Base-by-base conservation (phyloP, 257 asterid genomes). In the Rhazya stricta region DNA sequence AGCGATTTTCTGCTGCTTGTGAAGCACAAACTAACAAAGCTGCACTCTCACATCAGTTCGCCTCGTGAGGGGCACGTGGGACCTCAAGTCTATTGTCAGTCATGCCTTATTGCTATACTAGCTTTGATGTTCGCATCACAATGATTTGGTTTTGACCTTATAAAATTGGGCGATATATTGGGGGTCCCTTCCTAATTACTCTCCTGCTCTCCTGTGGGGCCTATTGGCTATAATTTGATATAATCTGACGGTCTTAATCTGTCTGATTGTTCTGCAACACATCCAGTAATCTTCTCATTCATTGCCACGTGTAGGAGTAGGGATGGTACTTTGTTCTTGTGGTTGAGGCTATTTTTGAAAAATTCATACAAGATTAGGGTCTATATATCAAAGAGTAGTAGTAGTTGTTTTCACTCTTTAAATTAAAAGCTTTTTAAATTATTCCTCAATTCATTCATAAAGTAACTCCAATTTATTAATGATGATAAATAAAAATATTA, bases 1-100 rank as follows among this genome's bases (percentile, higher is more conserved):
- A 72, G 70, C 19, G 66, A 43, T 67, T 2, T 46, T 67, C 67
- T 12, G 67, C 23, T 48, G 71, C 72, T 2, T 56, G 41, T 42
- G 62, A 67, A 45, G 71, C 75, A 71, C 78, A 29, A 41, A 56
- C 32, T 51, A 54, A 21, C 5, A 39, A 65, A 23, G 69, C 36
- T 70, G 80, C 71, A 65, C 71, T 11, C 53, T 72, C 65, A 42
- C 16, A 45, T 45, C 67, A 25, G 53, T 37, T 15, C 45, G 5
- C 71, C 79, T 67, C 74, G 85, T 78, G 83, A 78, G 80, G 16
- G 65, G 80, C 85, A 82, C 80, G 72, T 82, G 77, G 85, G 71
- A 43, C 83, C 80, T 54, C 42, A 8, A 15, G 63, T 77, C 36
- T 73, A 53, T 7, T 34, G 60, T 53, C 56, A 71, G 70, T 45